Conservation (phyloP, 768 basidiomycete species). For the Lactarius pseudohatsudake region DNA sequence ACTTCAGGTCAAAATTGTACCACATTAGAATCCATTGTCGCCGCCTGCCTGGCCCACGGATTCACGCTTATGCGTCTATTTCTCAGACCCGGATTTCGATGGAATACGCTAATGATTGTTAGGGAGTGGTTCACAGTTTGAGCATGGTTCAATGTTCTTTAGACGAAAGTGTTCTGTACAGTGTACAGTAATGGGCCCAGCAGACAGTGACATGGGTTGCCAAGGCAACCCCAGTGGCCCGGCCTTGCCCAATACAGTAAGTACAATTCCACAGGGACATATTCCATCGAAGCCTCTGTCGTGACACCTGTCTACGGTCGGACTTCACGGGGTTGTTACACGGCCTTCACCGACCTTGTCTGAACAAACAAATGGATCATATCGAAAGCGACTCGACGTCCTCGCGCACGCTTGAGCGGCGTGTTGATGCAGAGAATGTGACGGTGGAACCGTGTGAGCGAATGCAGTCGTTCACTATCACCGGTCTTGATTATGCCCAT, state of each 20-base stretch:
- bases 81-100: not conserved
- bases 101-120: not conserved
- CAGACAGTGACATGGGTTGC: slow-evolving; percentile 15
- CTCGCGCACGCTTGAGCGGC: not conserved
- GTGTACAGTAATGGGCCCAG: no score
- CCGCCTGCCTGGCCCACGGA: slow-evolving; percentile 65
- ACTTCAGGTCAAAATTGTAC: slow-evolving; percentile 43
- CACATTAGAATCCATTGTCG: slow-evolving; percentile 60
- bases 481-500: not conserved
- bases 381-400: not conserved
- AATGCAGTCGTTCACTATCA: not conserved
- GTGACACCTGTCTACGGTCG: slow-evolving; percentile 6
- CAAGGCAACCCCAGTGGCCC: slow-evolving; percentile 12
- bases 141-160: not conserved
- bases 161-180: not conserved
- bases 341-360: not conserved
- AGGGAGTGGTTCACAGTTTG: not conserved
- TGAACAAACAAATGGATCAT: not conserved
- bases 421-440: slow-evolving; percentile 9
- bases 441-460: slow-evolving; percentile 1
- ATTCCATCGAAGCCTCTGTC: not conserved
- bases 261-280: slow-evolving; percentile 8
- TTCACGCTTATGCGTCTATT: slow-evolving; percentile 45
- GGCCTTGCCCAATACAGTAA: not conserved
- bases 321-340: not conserved